These are phyloP conservation scores for Nakazawaea pomicola DNA, from an alignment of 805 yeast genomes.

Conservation along the genomic window DNA sequence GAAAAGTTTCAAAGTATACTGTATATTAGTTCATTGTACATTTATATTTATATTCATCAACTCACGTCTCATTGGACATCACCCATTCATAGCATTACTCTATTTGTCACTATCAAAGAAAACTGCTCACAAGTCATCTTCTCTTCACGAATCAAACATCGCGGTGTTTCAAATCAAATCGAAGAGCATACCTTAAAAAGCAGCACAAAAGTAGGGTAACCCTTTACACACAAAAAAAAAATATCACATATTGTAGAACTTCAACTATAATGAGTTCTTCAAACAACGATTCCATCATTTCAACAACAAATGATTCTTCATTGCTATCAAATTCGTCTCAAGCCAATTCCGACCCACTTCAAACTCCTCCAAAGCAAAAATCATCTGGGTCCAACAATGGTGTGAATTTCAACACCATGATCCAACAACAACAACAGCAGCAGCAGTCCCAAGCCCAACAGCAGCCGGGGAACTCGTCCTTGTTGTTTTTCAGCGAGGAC, in stretches of 20 bases:
- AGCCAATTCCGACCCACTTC: slow-evolving; percentile 7
- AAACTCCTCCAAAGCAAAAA: slow-evolving; percentile 9
- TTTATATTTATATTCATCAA: no score
- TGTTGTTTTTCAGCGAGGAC: slow-evolving; percentile 2
- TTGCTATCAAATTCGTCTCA: slow-evolving; percentile 1
- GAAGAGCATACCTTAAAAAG: no score
- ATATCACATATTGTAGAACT: not conserved
- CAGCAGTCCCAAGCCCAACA: not conserved
- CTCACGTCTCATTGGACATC: not conserved
- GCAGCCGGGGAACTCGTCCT: slow-evolving; percentile 1
- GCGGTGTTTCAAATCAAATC: no score
- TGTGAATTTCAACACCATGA: not conserved
- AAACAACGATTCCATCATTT: slow-evolving; percentile 8
- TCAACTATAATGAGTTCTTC: slow-evolving; percentile 11
- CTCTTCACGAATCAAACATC: no score
- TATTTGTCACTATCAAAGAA: no score
- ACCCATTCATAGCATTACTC: not conserved
- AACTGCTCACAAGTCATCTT: no score
- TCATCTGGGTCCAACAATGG: not conserved
- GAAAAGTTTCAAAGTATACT: no score
- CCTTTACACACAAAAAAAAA: not conserved
- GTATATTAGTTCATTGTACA: not conserved
- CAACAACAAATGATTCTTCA: slow-evolving; percentile 7
- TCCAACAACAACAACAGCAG: slow-evolving; percentile 3
- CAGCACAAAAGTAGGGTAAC: slow-evolving; percentile 6